Percentiles rank a stretch among this genome's conserved stretches.
Evolutionary conservation across 2,329 filamentous ascomycete species (phyloP).

Genomic region (Thyridium curvatum): DNA sequence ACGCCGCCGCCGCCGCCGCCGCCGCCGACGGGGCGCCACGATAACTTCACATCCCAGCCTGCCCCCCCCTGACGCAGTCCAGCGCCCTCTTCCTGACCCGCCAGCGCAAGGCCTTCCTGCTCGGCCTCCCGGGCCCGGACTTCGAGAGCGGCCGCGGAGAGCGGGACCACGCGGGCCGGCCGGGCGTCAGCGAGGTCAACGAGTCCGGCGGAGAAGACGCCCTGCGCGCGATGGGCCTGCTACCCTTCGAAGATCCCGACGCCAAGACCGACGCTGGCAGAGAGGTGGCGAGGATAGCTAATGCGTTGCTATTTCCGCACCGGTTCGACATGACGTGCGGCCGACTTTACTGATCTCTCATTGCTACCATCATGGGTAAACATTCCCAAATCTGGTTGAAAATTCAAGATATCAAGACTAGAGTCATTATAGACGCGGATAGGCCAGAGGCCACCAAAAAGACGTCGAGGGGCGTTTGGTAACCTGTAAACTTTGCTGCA

Average conservation of each 20-base stretch:
- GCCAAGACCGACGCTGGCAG: slow-evolving; percentile 22
- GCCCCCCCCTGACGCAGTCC: slow-evolving; percentile 33
- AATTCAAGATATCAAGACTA: too few species aligned
- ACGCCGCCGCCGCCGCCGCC: too few species aligned
- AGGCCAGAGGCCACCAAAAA: too few species aligned
- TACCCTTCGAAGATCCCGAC: slow-evolving; percentile 32
- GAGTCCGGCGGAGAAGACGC: slow-evolving; percentile 32
- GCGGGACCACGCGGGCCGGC: slow-evolving; percentile 23
- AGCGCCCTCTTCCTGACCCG: slow-evolving; percentile 34
- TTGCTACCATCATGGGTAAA: too few species aligned
- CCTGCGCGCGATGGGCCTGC: slow-evolving; percentile 31
- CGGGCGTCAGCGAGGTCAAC: slow-evolving; percentile 28
- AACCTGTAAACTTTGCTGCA: too few species aligned
- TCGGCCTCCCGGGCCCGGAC: slow-evolving; percentile 32
- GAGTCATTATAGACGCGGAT: too few species aligned
- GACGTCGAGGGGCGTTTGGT: too few species aligned
- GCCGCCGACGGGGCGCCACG: too few species aligned
- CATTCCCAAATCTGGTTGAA: too few species aligned
- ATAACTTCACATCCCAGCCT: slow-evolving; percentile 33
- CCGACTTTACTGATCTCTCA: too few species aligned
- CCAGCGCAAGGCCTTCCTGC: slow-evolving; percentile 33
- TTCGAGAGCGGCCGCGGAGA: slow-evolving; percentile 27
- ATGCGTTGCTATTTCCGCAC: slow-evolving; percentile 33
- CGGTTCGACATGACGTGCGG: slow-evolving; percentile 18
- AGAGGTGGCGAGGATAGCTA: slow-evolving; percentile 27